These are phyloP conservation scores for Yarrowia deformans DNA, from an alignment of 805 yeast genomes.

Conservation along the genomic window DNA sequence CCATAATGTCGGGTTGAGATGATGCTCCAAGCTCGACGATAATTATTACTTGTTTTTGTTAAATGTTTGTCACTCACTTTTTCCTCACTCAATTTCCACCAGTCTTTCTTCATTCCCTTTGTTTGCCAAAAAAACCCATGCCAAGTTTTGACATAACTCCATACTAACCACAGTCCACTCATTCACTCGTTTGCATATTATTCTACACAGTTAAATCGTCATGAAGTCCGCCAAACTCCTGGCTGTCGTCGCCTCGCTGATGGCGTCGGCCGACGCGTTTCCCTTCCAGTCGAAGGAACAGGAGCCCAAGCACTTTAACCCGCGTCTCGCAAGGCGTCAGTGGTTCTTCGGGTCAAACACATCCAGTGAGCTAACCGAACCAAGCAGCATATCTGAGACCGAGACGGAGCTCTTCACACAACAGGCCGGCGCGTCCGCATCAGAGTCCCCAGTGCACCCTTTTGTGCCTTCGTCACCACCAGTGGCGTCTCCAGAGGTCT, in stretches of 20 bases:
- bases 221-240: slow-evolving; percentile 25
- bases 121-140: background rate
- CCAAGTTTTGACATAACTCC: background rate
- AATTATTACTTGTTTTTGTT: too few species aligned
- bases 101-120: background rate
- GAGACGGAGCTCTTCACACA: slow-evolving; percentile 35
- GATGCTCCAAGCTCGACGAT: too few species aligned
- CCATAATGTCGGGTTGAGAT: background rate
- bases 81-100: background rate
- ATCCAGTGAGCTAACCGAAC: slow-evolving; percentile 3
- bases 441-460: slow-evolving; percentile 3
- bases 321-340: slow-evolving; percentile 33
- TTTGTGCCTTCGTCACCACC: background rate
- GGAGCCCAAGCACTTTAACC: slow-evolving; percentile 38
- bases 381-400: slow-evolving; percentile 30
- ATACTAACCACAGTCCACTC: slow-evolving; percentile 37
- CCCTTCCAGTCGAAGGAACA: slow-evolving; percentile 34
- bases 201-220: slow-evolving; percentile 28
- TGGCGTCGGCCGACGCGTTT: slow-evolving; percentile 36
- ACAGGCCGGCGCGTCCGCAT: background rate
- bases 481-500: slow-evolving; percentile 8
- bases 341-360: slow-evolving; percentile 29
- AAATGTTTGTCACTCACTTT: too few species aligned
- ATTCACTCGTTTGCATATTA: slow-evolving; percentile 39
- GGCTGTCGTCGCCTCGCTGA: slow-evolving; percentile 31